These are phyloP conservation scores for Lachnellula cervina DNA, from an alignment of 2,329 filamentous ascomycete genomes.

Conservation along the genomic window DNA sequence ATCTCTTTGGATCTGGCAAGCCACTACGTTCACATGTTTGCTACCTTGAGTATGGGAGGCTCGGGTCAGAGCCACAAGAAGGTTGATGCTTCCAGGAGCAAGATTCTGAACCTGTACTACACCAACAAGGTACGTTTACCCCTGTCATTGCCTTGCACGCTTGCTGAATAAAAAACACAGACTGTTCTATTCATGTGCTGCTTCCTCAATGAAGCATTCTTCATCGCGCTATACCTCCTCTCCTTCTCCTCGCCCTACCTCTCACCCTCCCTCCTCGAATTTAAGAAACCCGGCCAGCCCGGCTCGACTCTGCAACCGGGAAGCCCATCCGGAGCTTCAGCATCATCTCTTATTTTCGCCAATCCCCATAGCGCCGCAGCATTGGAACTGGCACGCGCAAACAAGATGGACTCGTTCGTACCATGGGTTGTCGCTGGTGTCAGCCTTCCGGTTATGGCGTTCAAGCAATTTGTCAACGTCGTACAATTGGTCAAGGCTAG, in stretches of 20 bases:
- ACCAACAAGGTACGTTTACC: slow-evolving; percentile 76
- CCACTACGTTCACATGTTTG: slow-evolving; percentile 99
- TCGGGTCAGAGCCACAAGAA: slow-evolving; percentile 83
- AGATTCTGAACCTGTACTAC: slow-evolving; percentile 92
- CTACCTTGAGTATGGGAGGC: slow-evolving; percentile 82
- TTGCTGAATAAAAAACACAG: slow-evolving; percentile 49
- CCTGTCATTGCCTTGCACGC: background rate
- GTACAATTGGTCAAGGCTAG: slow-evolving; percentile 92
- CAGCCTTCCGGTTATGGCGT: slow-evolving; percentile 79
- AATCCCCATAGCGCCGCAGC: slow-evolving; percentile 90
- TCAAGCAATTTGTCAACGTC: slow-evolving; percentile 92
- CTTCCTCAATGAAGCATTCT: slow-evolving; percentile 89
- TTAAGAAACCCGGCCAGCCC: slow-evolving; percentile 51
- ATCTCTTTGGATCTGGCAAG: slow-evolving; percentile 91
- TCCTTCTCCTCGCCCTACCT: slow-evolving; percentile 91
- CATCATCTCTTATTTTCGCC: slow-evolving; percentile 71
- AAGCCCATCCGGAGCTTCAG: slow-evolving; percentile 63
- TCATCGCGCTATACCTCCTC: slow-evolving; percentile 95
- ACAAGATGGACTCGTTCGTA: slow-evolving; percentile 77
- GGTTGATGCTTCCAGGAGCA: slow-evolving; percentile 81
- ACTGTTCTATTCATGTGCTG: slow-evolving; percentile 88
- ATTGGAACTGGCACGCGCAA: slow-evolving; percentile 85
- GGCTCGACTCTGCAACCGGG: slow-evolving; percentile 56
- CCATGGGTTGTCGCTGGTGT: slow-evolving; percentile 78
- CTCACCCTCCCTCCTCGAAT: slow-evolving; percentile 71